phyloP scores from a whole-genome alignment of 2,329 filamentous ascomycete species.

The Exophiala calicioides region DNA sequence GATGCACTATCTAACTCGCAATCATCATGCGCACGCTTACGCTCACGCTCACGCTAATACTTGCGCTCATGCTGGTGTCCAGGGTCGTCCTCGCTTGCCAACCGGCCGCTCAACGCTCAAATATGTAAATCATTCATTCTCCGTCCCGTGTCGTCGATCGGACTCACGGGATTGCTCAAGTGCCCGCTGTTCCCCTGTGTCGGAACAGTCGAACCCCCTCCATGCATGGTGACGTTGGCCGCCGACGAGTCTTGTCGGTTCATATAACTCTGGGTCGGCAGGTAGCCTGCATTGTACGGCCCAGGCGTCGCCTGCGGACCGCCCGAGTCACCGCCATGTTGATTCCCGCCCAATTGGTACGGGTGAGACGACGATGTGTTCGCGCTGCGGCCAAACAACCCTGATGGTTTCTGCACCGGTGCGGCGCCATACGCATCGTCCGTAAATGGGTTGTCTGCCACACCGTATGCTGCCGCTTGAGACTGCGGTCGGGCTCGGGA shows the following conservation, averaged over 20 bases:
- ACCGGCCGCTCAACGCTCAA: not conserved
- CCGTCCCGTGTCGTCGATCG: conserved; percentile 18
- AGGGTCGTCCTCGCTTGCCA: not conserved
- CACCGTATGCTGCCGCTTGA: conserved; percentile 21
- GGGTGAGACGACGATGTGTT: conserved; percentile 18
- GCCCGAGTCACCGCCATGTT: conserved; percentile 10
- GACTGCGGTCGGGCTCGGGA: conserved; percentile 18
- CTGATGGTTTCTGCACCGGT: conserved; percentile 8
- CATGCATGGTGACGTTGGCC: conserved; percentile 27
- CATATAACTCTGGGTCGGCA: conserved; percentile 27
- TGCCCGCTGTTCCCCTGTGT: conserved; percentile 4
- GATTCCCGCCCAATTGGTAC: conserved; percentile 14
- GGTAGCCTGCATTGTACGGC: conserved; percentile 25
- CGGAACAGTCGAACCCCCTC: conserved; percentile 11
- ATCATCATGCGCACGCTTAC: too few relatives aligned
- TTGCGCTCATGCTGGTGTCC: too few relatives aligned
- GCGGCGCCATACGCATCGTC: conserved; percentile 26
- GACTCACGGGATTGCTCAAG: conserved; percentile 13
- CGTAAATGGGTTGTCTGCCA: conserved; percentile 30
- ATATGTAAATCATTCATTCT: conserved; percentile 26
- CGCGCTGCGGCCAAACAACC: conserved; percentile 21
- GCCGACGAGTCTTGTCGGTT: conserved; percentile 26
- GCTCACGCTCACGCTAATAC: too few relatives aligned
- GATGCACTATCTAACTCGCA: too few relatives aligned
- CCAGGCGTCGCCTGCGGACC: conserved; percentile 17